Base-by-base conservation (phyloP, 805 yeast genomes). In the Ogataea paradorogensis region DNA sequence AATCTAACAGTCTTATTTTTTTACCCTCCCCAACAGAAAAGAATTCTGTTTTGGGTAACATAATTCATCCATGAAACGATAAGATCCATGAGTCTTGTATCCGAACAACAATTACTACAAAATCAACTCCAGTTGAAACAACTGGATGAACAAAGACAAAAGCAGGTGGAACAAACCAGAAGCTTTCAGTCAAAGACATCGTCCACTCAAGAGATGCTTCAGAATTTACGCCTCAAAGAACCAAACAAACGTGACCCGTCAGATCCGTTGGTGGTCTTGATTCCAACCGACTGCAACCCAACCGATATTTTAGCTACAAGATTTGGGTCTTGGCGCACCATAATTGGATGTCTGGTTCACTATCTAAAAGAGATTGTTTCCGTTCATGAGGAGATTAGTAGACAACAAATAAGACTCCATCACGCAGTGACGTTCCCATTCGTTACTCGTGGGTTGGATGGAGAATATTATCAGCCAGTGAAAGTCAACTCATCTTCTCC, bases 241-340 rank as follows among this genome's bases (percentile, higher is more conserved):
- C 33, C 33, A 33, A 41, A 40, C 30, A 53, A 46, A 33, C 56
- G 53, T 28, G 78, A 74, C 45, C 73, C 75, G 9, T 54, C 74
- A 9, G 74, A 74, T 35, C 82, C 82, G 1, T 56, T 75, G 20
- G 55, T 61, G 1, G 63, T 74, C 7, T 58, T 66, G 24, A 66
- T 82, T 27, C 89, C 89, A 5, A 70, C 76, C 7, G 62, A 66
- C 30, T 78, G 84, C 3, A 78, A 78, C 50, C 98, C 98, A 9
- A 89, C 97, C 1, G 97, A 90, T 42, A 76, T 85, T 6, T 68
- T 91, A 44, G 93, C 96, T 2, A 73, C 77, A 21, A 70, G 98
- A 47, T 90, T 91, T 60, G 73, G 80, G 35, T 83, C 95, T 2
- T 91, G 97, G 96, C 71, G 96, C 43, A 73, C 76, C 28, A 78